Evolutionary conservation across 2,329 filamentous ascomycete species (phyloP).

Genomic region (Colletotrichum viniferum): DNA sequence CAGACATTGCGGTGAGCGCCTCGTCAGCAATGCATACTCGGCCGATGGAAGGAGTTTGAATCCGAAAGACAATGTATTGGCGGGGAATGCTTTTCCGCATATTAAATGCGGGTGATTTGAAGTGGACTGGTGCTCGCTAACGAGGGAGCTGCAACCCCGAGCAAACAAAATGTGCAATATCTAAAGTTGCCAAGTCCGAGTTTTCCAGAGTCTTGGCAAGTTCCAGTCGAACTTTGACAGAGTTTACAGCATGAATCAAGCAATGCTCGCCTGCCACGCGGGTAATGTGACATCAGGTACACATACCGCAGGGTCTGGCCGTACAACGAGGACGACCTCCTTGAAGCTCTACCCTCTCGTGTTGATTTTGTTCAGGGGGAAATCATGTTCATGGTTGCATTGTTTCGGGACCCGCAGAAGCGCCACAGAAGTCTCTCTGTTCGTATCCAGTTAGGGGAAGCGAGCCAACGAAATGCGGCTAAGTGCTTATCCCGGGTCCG

Average conservation of each 20-base stretch:
- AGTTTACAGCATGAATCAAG: not conserved
- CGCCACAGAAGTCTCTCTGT: not conserved
- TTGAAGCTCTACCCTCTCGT: not conserved
- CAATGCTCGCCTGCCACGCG: not conserved
- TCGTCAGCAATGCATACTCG: not conserved
- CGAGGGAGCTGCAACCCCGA: not conserved
- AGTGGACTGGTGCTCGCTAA: not conserved
- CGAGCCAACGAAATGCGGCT: not conserved
- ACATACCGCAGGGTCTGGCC: not conserved
- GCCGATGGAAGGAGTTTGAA: not conserved
- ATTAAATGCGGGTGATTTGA: not conserved
- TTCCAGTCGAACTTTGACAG: not conserved
- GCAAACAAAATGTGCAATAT: not conserved
- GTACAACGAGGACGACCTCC: not conserved
- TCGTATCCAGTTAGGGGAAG: not conserved
- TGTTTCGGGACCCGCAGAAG: not conserved
- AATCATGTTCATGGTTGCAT: not conserved
- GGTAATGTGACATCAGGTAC: not conserved
- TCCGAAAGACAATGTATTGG: not conserved
- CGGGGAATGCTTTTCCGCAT: not conserved
- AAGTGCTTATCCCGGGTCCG: not conserved
- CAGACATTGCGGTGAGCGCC: not conserved
- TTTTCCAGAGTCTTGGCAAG: not conserved
- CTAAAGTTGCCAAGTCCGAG: not conserved
- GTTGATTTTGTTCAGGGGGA: not conserved